A percentile compares a stretch with the other conserved stretches of the same genome.
Conservation (phyloP, 371 early-diverging fungal species). For the Blakeslea trispora region DNA sequence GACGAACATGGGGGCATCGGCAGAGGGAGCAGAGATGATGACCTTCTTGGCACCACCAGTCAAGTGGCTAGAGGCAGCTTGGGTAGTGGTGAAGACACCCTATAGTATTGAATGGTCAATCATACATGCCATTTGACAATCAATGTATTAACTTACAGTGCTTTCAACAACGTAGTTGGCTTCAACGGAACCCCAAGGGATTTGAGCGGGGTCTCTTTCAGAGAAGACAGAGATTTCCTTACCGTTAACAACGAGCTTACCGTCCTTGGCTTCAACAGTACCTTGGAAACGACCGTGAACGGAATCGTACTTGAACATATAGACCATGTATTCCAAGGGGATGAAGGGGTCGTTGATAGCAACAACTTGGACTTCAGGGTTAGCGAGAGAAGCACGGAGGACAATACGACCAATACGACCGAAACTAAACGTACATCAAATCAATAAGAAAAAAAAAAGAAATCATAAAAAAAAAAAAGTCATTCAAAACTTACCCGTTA, state of each 20-base stretch:
- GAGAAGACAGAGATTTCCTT: conserved; percentile 74
- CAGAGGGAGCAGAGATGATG: conserved; percentile 98
- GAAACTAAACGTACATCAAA: conserved; percentile 61
- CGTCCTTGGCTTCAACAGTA: conserved; percentile 74
- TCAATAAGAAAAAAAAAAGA: too few species aligned
- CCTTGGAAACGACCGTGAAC: conserved; percentile 95
- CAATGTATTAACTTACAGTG: conserved; percentile 19
- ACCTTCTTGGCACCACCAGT: conserved; percentile 95
- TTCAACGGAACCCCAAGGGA: conserved; percentile 89
- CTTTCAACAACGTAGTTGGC: conserved; percentile 77
- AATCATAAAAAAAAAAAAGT: too few species aligned
- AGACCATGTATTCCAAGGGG: conserved; percentile 94
- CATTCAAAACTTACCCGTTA: conserved; percentile 25
- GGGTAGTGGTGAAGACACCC: conserved; percentile 93
- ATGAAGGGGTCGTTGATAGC: conserved; percentile 99
- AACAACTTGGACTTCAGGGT: conserved; percentile 83
- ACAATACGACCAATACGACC: conserved; percentile 99
- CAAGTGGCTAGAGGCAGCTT: conserved; percentile 89
- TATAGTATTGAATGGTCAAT: conserved; percentile 83
- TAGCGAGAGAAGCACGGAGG: conserved; percentile 82
- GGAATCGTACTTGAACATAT: conserved; percentile 97
- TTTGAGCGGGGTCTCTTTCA: conserved; percentile 79
- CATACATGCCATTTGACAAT: too few species aligned
- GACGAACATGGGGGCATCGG: conserved; percentile 88
- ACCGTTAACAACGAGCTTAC: conserved; percentile 88